These are phyloP conservation scores for Wolfiporia cocos DNA, from an alignment of 1,284 basidiomycete genomes.

Conservation along the genomic window DNA sequence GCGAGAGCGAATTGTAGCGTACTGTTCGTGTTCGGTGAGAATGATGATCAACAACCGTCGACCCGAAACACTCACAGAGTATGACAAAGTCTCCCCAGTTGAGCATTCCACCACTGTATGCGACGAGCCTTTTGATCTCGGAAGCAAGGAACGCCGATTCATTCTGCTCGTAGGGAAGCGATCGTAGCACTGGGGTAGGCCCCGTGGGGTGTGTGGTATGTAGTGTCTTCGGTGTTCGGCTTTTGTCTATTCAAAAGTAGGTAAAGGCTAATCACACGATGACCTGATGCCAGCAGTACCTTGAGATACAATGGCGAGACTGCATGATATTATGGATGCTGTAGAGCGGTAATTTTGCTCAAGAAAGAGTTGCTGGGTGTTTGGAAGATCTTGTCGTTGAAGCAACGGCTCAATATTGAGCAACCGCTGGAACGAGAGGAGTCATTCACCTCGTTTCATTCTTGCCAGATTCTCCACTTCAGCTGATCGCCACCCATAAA, in stretches of 20 bases:
- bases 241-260: slow-evolving; percentile 42
- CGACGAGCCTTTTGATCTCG: slow-evolving; percentile 77
- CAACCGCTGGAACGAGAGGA: too few relatives aligned
- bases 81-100: slow-evolving; percentile 76
- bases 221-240: slow-evolving; percentile 73
- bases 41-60: too few relatives aligned
- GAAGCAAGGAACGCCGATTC: slow-evolving; percentile 73
- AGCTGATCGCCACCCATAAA: slow-evolving; percentile 89
- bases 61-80: slow-evolving; percentile 63
- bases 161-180: slow-evolving; percentile 42
- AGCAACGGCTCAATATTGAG: too few relatives aligned
- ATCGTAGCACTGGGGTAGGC: slow-evolving; percentile 46
- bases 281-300: slow-evolving; percentile 33
- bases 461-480: slow-evolving; percentile 75
- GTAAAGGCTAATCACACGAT: background rate
- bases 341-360: slow-evolving; percentile 91
- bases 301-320: slow-evolving; percentile 78
- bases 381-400: slow-evolving; percentile 53
- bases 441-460: slow-evolving; percentile 59
- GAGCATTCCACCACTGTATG: slow-evolving; percentile 69
- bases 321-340: slow-evolving; percentile 68
- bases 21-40: too few relatives aligned
- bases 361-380: slow-evolving; percentile 65
- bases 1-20: slow-evolving; percentile 80
- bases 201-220: slow-evolving; percentile 70